Evolutionary conservation across 169 alveolate species (phyloP).

Genomic region (Miamiensis avidus): DNA sequence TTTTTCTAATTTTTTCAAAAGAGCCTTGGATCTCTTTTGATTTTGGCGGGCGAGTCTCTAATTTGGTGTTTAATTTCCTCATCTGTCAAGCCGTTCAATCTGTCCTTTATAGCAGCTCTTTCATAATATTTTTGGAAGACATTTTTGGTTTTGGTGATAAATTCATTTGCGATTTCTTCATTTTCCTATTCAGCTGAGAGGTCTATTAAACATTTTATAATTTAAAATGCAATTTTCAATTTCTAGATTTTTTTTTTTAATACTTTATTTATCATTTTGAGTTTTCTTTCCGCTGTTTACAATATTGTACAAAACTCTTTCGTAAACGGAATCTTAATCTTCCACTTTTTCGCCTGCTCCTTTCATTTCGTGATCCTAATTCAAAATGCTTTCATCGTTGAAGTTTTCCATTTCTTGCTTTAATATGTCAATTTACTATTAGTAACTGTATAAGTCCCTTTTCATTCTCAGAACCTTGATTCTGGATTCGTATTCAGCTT

Average conservation of each 20-base stretch:
- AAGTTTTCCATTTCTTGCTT: neutral
- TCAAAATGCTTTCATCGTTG: slow-evolving; percentile 6
- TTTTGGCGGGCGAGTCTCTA: slow-evolving; percentile 18
- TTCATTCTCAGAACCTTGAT: slow-evolving; percentile 23
- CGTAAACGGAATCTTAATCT: slow-evolving; percentile 5
- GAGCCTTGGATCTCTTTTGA: slow-evolving; percentile 8
- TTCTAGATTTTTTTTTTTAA: neutral
- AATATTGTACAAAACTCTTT: slow-evolving; percentile 8
- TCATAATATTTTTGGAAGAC: slow-evolving; percentile 17
- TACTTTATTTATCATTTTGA: neutral
- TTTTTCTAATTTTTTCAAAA: slow-evolving; percentile 22
- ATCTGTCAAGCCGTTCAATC: slow-evolving; percentile 15
- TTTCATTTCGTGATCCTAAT: neutral
- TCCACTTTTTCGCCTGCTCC: neutral
- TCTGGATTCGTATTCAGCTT: slow-evolving; percentile 27
- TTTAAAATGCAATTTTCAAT: neutral
- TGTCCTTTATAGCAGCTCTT: slow-evolving; percentile 26
- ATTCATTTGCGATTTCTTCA: slow-evolving; percentile 2
- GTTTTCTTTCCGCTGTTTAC: slow-evolving; percentile 6
- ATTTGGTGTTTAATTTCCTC: slow-evolving; percentile 1
- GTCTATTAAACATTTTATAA: neutral
- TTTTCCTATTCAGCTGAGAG: neutral
- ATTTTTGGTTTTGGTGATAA: slow-evolving; percentile 15
- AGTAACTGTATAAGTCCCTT: slow-evolving; percentile 9
- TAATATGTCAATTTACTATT: neutral